Base-by-base conservation (phyloP, 306 rosid genomes). In the Hippophae gyantsensis region DNA sequence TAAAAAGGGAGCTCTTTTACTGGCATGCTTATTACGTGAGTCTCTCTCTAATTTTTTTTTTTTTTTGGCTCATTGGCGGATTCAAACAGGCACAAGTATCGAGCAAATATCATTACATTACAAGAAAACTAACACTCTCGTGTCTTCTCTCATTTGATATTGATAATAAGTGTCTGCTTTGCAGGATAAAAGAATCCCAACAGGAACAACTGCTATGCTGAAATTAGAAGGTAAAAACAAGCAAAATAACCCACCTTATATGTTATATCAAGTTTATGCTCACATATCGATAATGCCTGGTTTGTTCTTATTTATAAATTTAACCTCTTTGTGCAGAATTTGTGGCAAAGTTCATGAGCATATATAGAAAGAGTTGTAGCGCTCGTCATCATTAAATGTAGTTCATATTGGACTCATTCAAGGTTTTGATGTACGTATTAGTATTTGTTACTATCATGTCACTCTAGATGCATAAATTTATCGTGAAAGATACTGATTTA, bases 21-120 rank as follows among this genome's bases (percentile, higher is more conserved):
- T 90, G 96, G 96, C 94, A 85, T 74, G 89, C 87, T 52, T 90
- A 85, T 64, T 90, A 90, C 74, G 98, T 87, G 72, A 83, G 89
- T 67, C 38, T 56, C 56, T 49, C 46, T 42, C 42, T 54, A 1
- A 18, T 60, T 23, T 7, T 49, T 48, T 43, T 60, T 23, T 7
- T 49, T 48, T 43, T 51, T 9, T 54, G 63, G 14, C 3, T 43
- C 56, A 12, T 32, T 5, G 41, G 10, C 40, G 43, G 64, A 56
- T 38, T n/a, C 41, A 47, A 75, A 72, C 26, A 25, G 65, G 53
- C 76, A 57, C 51, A 8, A 65, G 38, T 69, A 64, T 18, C 38
- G 38, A 32, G 38, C 38, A 32, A 32, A 32, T 32, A 32, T 32
- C 5, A 32, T 32, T 32, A 4, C 38, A 32, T 32, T 32, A 32